Evolutionary conservation across 345 rosid genomes (phyloP).

Genomic region (Eucalyptus sp.): DNA sequence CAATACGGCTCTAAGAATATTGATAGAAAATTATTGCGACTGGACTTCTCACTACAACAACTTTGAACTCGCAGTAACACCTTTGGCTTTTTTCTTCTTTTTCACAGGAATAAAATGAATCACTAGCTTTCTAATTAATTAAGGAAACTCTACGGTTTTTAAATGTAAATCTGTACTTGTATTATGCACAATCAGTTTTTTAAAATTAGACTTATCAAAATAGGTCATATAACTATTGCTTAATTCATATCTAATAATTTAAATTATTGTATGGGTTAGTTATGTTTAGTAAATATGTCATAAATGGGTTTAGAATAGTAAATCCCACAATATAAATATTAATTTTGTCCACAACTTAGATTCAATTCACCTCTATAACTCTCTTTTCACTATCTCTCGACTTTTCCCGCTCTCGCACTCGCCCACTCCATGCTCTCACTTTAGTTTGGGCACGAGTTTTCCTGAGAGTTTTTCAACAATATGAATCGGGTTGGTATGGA

Average conservation of each 20-base stretch:
- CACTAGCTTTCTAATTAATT: background rate
- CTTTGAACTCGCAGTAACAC: fast-evolving
- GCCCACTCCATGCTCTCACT: background rate
- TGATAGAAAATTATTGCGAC: background rate
- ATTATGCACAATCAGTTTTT: background rate
- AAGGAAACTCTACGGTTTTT: background rate
- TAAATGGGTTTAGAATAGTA: too few relatives aligned
- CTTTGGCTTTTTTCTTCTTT: background rate
- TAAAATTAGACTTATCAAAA: background rate
- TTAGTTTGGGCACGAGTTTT: too few relatives aligned
- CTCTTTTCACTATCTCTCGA: background rate
- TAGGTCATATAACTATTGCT: background rate
- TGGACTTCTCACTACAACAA: background rate
- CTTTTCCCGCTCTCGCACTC: background rate
- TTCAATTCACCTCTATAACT: too few relatives aligned
- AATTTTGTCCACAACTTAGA: background rate
- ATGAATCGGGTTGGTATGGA: background rate
- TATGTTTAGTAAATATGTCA: too few relatives aligned
- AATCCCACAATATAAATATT: too few relatives aligned
- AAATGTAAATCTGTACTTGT: fast-evolving
- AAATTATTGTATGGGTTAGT: too few relatives aligned
- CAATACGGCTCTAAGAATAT: background rate
- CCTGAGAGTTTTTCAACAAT: too few relatives aligned
- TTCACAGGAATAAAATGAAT: background rate
- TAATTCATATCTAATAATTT: background rate